phyloP scores from a whole-genome alignment of 768 basidiomycete genomes.

The Podaxis sp. region DNA sequence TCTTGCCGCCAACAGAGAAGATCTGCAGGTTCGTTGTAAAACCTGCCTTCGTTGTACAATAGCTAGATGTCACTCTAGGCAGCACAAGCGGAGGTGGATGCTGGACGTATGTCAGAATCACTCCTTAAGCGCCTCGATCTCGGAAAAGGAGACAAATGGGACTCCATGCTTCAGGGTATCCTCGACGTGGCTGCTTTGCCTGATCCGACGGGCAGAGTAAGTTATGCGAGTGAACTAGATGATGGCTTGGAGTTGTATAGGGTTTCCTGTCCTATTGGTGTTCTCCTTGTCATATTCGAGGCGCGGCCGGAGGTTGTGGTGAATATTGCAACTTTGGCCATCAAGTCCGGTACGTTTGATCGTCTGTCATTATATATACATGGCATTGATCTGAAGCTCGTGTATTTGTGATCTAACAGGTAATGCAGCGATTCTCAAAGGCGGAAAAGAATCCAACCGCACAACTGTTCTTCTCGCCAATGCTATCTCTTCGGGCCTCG shows the following conservation, averaged over 20 bases:
- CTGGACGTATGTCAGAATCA: constrained; percentile 81
- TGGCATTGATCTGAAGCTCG: not conserved
- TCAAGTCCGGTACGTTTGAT: constrained; percentile 80
- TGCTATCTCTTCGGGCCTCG: constrained; percentile 77
- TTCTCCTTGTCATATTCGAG: constrained; percentile 95
- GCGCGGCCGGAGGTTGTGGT: constrained; percentile 97
- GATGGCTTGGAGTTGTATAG: constrained; percentile 87
- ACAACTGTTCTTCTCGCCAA: constrained; percentile 77
- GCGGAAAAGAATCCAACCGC: constrained; percentile 90
- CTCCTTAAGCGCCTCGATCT: constrained; percentile 87
- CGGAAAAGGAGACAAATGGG: constrained; percentile 83
- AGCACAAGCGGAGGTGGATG: constrained; percentile 74
- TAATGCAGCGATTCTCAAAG: constrained; percentile 96
- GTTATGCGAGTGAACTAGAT: constrained; percentile 89
- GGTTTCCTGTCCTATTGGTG: constrained; percentile 95
- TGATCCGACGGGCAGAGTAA: constrained; percentile 83
- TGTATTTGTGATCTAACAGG: constrained; percentile 44
- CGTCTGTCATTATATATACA: not conserved
- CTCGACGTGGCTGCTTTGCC: constrained; percentile 82
- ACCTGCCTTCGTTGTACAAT: too few relatives aligned
- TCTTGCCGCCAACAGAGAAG: constrained; percentile 76
- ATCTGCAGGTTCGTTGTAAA: constrained; percentile 60
- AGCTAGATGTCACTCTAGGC: constrained; percentile 43
- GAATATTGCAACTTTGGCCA: constrained; percentile 93
- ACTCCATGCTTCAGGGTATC: constrained; percentile 89